Percentiles rank a stretch among this genome's conserved stretches.
Conservation (phyloP, 768 basidiomycete species). For the Russula virescens region DNA sequence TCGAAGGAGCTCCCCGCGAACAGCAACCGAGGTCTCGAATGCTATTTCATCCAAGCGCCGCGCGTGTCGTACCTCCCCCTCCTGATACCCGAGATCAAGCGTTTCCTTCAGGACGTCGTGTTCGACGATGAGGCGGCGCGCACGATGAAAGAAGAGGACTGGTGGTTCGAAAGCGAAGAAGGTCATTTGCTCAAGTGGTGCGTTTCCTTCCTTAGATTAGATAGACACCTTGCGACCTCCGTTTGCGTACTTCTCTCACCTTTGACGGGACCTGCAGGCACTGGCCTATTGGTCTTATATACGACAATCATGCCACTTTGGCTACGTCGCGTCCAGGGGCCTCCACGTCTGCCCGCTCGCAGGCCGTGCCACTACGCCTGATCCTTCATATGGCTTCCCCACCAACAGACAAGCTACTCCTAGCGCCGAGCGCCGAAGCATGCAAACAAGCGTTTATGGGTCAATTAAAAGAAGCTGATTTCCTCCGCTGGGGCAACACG, state of each 20-base stretch:
- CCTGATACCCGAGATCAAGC: conserved; percentile 80
- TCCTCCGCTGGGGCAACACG: conserved; percentile 94
- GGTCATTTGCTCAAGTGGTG: conserved; percentile 85
- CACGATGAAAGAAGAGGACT: conserved; percentile 77
- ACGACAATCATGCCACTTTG: conserved; percentile 75
- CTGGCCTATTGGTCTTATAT: conserved; percentile 94
- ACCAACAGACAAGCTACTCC: conserved; percentile 77
- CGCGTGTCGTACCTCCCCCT: conserved; percentile 92
- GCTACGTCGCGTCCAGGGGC: conserved; percentile 43
- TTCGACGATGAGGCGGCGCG: conserved; percentile 82
- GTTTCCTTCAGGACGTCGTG: conserved; percentile 86
- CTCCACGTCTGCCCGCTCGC: conserved; percentile 37
- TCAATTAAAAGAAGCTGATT: conserved; percentile 94
- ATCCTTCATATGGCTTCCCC: conserved; percentile 84
- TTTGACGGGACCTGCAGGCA: conserved; percentile 55
- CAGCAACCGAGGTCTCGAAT: conserved; percentile 83
- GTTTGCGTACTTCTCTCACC: neutral
- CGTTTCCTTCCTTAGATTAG: neutral
- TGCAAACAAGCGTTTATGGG: conserved; percentile 96
- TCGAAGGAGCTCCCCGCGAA: conserved; percentile 86
- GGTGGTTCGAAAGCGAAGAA: conserved; percentile 96
- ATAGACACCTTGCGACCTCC: too few species aligned
- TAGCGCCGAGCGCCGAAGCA: conserved; percentile 74
- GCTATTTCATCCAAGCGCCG: conserved; percentile 86
- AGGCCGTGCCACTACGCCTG: conserved; percentile 62